A percentile compares a stretch with the other conserved stretches of the same genome.
phyloP scores from a whole-genome alignment of 139 green algal genomes.

The Tetradesmus obliquus region DNA sequence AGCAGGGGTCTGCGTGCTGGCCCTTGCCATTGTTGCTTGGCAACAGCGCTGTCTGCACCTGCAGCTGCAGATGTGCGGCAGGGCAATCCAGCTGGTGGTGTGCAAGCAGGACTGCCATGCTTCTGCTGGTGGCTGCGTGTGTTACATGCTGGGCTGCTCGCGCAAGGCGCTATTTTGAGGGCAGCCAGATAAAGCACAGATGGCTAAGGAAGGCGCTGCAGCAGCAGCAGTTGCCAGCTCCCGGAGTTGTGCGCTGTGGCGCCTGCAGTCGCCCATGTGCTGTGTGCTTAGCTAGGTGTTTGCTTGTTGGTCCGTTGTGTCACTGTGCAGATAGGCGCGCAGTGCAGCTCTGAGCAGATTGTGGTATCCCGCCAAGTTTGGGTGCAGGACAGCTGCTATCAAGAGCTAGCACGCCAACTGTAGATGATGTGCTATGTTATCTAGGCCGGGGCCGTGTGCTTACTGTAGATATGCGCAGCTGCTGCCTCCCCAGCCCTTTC shows the following conservation, averaged over 20 bases:
- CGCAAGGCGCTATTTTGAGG: neutral
- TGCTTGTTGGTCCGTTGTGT: neutral
- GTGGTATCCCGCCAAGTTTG: neutral
- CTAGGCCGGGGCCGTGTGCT: neutral
- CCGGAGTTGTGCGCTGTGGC: neutral
- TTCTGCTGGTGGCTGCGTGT: neutral
- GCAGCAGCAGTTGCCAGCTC: neutral
- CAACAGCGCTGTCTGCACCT: neutral
- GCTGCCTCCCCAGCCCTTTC: neutral
- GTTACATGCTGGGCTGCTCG: neutral
- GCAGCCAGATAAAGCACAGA: constrained; percentile 35
- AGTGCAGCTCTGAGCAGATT: neutral
- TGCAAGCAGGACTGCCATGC: neutral
- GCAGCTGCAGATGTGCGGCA: neutral
- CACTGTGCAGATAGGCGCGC: neutral
- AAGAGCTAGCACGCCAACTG: neutral
- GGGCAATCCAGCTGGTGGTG: neutral
- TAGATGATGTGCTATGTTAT: neutral
- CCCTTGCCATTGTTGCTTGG: neutral
- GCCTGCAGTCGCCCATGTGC: neutral
- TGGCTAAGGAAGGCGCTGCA: constrained; percentile 25
- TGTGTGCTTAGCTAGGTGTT: neutral
- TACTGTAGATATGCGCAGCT: neutral
- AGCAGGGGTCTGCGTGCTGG: neutral
- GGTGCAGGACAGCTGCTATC: neutral